phyloP scores from a whole-genome alignment of 805 yeast species.

The Saccharomycopsis fibuligera region DNA sequence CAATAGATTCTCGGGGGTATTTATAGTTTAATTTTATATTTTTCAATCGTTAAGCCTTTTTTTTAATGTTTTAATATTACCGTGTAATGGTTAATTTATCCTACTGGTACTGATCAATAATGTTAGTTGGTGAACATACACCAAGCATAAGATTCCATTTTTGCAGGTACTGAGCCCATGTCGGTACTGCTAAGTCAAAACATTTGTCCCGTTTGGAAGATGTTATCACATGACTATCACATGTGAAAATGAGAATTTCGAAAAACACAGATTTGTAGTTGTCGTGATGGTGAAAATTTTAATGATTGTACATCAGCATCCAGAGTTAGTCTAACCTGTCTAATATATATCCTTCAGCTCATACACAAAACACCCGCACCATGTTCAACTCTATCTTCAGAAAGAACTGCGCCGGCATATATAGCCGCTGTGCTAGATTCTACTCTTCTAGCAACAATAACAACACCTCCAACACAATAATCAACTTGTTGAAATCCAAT shows the following conservation, averaged over 20 bases:
- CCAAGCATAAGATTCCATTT: too few relatives aligned
- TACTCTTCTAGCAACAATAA: too few relatives aligned
- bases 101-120: not conserved
- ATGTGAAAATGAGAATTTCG: not conserved
- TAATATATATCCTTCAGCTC: not conserved
- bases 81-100: not conserved
- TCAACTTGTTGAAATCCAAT: too few relatives aligned
- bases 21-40: not conserved
- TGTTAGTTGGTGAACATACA: not conserved
- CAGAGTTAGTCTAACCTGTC: not conserved
- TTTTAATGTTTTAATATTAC: not conserved
- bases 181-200: not conserved
- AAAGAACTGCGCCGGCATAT: not conserved
- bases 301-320: not conserved
- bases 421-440: too few relatives aligned
- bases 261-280: not conserved
- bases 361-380: not conserved
- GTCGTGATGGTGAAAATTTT: not conserved
- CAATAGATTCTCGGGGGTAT: conserved; percentile 8
- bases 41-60: too few relatives aligned
- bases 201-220: not conserved
- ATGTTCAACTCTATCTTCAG: not conserved
- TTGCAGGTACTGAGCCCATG: not conserved
- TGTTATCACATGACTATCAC: not conserved
- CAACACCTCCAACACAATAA: too few relatives aligned